Conservation (phyloP, 2,329 filamentous ascomycete species). For the Sporothrix dimorphospora region DNA sequence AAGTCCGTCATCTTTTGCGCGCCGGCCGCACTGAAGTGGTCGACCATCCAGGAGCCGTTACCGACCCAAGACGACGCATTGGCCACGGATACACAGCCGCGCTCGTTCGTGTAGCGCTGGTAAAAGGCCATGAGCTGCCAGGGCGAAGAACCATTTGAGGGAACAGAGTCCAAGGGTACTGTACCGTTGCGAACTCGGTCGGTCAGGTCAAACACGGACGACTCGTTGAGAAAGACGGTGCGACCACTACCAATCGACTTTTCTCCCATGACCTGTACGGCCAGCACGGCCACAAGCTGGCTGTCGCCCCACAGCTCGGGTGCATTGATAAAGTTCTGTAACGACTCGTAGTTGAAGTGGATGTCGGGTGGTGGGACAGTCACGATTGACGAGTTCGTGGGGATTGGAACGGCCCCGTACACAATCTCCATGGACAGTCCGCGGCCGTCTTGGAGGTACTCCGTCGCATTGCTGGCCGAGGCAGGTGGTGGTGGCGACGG, state of each 20-base stretch:
- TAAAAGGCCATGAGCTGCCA: constrained; percentile 36
- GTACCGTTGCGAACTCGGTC: constrained; percentile 22
- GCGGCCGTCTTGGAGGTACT: constrained; percentile 35
- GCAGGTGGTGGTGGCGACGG: constrained; percentile 30
- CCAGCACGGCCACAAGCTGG: constrained; percentile 35
- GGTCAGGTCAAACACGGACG: constrained; percentile 31
- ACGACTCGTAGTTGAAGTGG: constrained; percentile 31
- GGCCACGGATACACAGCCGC: constrained; percentile 32
- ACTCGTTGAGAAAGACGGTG: constrained; percentile 6
- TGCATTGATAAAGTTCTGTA: constrained; percentile 35
- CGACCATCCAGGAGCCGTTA: constrained; percentile 38
- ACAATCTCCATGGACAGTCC: constrained; percentile 43
- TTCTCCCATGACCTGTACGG: constrained; percentile 23
- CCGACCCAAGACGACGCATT: constrained; percentile 32
- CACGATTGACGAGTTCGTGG: constrained; percentile 24
- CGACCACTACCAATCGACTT: neutral
- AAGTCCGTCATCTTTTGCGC: constrained; percentile 37
- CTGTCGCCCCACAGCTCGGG: constrained; percentile 35
- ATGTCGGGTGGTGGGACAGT: constrained; percentile 31
- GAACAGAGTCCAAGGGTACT: neutral
- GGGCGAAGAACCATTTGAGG: neutral
- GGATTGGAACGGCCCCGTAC: constrained; percentile 39
- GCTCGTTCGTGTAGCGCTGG: constrained; percentile 35
- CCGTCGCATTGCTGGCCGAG: neutral
- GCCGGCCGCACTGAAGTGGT: constrained; percentile 37